These are phyloP conservation scores for Fraxinus dipetala DNA, from an alignment of 305 asterid species.

Conservation along the genomic window DNA sequence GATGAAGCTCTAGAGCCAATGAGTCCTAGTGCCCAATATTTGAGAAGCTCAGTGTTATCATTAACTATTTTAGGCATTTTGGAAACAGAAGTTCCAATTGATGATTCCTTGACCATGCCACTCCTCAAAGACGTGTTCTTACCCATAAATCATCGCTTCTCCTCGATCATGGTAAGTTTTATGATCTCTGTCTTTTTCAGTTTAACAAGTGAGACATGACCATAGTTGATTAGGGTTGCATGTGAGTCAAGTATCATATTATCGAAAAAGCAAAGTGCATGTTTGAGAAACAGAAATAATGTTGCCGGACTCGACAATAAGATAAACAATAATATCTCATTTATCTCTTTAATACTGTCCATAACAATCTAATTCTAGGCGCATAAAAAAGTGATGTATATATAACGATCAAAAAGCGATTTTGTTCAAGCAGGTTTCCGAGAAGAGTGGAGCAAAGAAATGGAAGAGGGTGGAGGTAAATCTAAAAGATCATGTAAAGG, in stretches of 20 bases:
- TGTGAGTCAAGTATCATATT: neutral
- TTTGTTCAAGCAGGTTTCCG: conserved; percentile 18
- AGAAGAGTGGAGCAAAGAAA: conserved; percentile 13
- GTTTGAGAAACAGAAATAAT: neutral
- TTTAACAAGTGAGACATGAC: neutral
- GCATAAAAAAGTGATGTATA: neutral
- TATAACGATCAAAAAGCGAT: neutral
- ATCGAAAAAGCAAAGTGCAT: neutral
- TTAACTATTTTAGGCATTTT: conserved; percentile 20
- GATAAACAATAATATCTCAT: neutral
- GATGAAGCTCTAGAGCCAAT: conserved; percentile 28
- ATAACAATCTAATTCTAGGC: neutral
- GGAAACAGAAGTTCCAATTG: conserved; percentile 26
- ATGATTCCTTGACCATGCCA: conserved; percentile 18
- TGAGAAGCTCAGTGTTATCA: conserved; percentile 27
- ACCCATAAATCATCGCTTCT: conserved; percentile 32
- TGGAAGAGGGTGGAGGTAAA: conserved; percentile 20
- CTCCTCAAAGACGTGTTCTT: conserved; percentile 23
- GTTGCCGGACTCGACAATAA: neutral
- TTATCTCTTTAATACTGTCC: neutral
- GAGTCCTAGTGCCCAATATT: conserved; percentile 15
- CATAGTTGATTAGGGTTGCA: neutral
- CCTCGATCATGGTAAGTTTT: conserved; percentile 30
- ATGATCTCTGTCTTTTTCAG: neutral
- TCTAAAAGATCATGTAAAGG: neutral